These are phyloP conservation scores for Quercus bicolor DNA, from an alignment of 306 rosid genomes.

Conservation along the genomic window DNA sequence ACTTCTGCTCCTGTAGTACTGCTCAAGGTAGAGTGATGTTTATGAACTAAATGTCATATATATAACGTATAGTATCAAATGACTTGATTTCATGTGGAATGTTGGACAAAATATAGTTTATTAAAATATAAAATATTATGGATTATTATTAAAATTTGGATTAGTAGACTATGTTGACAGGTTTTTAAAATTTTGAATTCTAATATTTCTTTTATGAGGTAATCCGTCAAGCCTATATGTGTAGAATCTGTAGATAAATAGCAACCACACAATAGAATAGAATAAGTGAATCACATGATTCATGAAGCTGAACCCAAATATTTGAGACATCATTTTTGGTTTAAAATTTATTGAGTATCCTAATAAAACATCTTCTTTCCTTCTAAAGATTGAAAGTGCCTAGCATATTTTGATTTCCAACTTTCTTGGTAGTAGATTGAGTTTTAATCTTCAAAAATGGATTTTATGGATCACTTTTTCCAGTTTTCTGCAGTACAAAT, in stretches of 20 bases:
- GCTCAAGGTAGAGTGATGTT: neutral
- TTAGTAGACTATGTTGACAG: too few species aligned
- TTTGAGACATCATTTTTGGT: neutral
- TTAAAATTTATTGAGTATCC: neutral
- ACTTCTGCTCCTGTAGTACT: neutral
- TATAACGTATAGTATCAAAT: neutral
- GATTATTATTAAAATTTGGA: neutral
- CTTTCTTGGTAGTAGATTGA: neutral
- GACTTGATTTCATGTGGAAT: neutral
- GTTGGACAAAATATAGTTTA: neutral
- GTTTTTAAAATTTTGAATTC: too few species aligned
- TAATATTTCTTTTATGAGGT: neutral
- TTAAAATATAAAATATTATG: neutral
- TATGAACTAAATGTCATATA: neutral
- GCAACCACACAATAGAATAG: neutral
- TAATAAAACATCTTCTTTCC: neutral
- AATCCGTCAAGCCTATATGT: neutral
- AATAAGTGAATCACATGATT: neutral
- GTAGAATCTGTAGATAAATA: neutral
- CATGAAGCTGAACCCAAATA: neutral
- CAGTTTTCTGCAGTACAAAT: constrained; percentile 33
- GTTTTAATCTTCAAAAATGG: neutral
- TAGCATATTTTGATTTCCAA: neutral
- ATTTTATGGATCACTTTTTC: constrained; percentile 14
- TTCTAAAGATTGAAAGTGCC: neutral